Base-by-base conservation (phyloP, 1,284 basidiomycete species). In the Neonothopanus nambi region DNA sequence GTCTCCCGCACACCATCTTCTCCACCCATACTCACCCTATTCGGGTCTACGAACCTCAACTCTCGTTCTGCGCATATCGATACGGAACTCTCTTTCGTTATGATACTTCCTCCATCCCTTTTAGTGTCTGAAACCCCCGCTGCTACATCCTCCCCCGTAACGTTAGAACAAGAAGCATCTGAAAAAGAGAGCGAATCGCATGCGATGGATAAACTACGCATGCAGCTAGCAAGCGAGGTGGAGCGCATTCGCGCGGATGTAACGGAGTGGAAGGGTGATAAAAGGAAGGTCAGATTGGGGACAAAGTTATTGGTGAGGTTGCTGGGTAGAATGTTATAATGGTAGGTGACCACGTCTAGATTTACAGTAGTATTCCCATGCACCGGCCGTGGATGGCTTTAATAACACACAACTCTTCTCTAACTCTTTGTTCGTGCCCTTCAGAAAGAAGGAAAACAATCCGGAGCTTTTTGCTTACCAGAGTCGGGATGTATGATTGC, bases 1-100 rank as follows among this genome's bases (percentile, higher is more conserved):
- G 67, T 94, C n/a, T 87, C 90, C 1, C 83, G 85, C 9, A 70
- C 70, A 15, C 67, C 72, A 5, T 64, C 67, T 30, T 72, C 76
- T 12, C 71, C 74, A 13, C 92, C 93, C 0, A 72, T 83, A 56
- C 70, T 94, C 39, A 96, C 95, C 0, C 81, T 98, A 47, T 90
- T 99, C 66, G 97, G 96, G 11, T 97, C 94, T 0, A 96, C 95
- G 2, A 99, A 99, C 69, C 85, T 98, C 53, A 97, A 96, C 63
- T 89, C 92, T 1, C 87, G 96, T 3, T 96, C 93, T 1, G 85
- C 94, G 1, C 82, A 91, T 59, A 83, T 97, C 43, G 97, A 99
- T 70, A 90, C 94, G 12, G 96, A 99, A 66, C 81, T 98, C 36
- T 95, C 93, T 1, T 90, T 98, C 61, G 68, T 97, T 41, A 82